Conservation (phyloP, 306 rosid species). For the Malus sylvestris region DNA sequence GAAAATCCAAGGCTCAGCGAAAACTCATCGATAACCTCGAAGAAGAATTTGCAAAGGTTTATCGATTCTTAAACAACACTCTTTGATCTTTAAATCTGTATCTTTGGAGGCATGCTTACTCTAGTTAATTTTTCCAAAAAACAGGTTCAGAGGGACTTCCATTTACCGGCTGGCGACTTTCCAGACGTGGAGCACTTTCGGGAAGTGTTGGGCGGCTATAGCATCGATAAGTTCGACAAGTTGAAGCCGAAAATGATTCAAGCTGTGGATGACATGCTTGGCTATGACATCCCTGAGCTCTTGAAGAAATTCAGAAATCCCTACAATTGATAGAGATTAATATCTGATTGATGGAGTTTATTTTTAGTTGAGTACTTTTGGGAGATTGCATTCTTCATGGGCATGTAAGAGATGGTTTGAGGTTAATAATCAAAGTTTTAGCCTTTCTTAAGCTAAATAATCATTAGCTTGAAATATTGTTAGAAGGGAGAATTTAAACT, state of each 20-base stretch:
- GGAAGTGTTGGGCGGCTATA: slow-evolving; percentile 33
- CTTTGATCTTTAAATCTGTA: not conserved
- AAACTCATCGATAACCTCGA: slow-evolving; percentile 44
- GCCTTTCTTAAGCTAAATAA: not conserved
- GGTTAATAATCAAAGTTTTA: not conserved
- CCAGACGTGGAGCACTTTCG: slow-evolving; percentile 39
- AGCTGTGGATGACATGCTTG: slow-evolving; percentile 52
- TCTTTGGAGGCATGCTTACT: not conserved
- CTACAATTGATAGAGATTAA: slow-evolving; percentile 17
- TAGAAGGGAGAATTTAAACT: too few species aligned
- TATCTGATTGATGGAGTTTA: not conserved
- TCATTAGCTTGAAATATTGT: too few species aligned
- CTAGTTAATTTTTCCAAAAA: not conserved
- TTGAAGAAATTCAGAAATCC: slow-evolving; percentile 44
- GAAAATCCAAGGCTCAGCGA: slow-evolving; percentile 41
- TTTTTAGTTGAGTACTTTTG: not conserved
- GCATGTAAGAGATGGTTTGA: not conserved
- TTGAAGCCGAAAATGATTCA: slow-evolving; percentile 45
- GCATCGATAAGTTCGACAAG: slow-evolving; percentile 42
- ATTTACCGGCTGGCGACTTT: slow-evolving; percentile 40
- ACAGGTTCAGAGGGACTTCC: slow-evolving; percentile 45
- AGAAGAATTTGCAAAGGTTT: slow-evolving; percentile 44
- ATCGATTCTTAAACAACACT: too few species aligned
- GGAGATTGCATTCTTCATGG: not conserved
- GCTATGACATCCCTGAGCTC: slow-evolving; percentile 40